phyloP scores from a whole-genome alignment of 208 protist genomes.

The Crithidia brevicula region DNA sequence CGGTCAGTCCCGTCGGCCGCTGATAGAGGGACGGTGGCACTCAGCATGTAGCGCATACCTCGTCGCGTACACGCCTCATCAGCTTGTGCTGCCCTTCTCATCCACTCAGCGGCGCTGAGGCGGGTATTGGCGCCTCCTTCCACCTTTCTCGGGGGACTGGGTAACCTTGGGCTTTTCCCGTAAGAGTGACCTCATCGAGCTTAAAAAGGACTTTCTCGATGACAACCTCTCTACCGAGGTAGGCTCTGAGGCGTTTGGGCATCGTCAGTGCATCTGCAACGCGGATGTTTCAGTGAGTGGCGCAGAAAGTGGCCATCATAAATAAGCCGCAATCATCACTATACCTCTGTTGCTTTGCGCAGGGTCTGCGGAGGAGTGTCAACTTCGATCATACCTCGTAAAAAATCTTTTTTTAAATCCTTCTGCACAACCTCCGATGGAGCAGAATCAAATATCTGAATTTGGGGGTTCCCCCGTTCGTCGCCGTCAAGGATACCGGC shows the following conservation, averaged over 20 bases:
- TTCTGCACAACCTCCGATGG: no score
- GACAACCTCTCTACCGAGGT: not conserved
- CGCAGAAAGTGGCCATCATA: not conserved
- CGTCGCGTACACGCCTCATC: not conserved
- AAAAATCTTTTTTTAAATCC: not conserved
- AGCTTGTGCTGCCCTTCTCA: not conserved
- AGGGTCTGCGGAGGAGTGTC: not conserved
- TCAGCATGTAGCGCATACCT: not conserved
- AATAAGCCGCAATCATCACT: not conserved
- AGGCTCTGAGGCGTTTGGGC: not conserved
- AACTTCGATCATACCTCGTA: not conserved
- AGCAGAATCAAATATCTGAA: no score
- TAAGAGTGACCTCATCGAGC: not conserved
- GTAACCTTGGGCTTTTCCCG: no score
- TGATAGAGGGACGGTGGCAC: not conserved
- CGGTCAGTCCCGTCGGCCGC: no score
- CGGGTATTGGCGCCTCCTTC: no score
- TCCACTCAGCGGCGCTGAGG: not conserved
- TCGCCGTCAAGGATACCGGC: not conserved
- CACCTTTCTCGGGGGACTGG: not conserved
- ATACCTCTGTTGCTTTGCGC: not conserved
- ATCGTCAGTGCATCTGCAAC: not conserved
- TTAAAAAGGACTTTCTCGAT: not conserved
- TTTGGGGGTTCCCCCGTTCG: no score
- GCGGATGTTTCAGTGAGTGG: not conserved